Percentiles rank a stretch among this genome's conserved stretches.
phyloP scores from a whole-genome alignment of 176 grass and related monocot genomes.

The Sorghum bicolor region DNA sequence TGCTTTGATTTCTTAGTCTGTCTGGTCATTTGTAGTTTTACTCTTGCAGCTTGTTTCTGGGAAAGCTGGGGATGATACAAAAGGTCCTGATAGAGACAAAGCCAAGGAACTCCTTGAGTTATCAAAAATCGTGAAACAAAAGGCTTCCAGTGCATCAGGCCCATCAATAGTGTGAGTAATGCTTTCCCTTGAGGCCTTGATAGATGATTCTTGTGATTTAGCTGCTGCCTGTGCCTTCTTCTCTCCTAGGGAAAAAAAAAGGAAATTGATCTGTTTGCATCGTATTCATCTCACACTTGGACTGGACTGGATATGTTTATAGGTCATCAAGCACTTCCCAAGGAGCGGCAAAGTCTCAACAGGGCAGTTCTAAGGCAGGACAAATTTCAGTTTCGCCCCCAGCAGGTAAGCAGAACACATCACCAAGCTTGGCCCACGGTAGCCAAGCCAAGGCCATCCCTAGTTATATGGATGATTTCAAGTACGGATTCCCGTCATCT shows the following conservation, averaged over 20 bases:
- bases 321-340: constrained; percentile 38
- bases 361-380: constrained; percentile 32
- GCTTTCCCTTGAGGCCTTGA: constrained; percentile 12
- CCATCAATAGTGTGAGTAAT: constrained; percentile 56
- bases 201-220: constrained; percentile 6
- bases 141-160: constrained; percentile 33
- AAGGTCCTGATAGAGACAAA: constrained; percentile 80
- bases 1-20: neutral
- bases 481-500: constrained; percentile 70
- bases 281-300: constrained; percentile 5
- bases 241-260: neutral
- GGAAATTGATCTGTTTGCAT: neutral
- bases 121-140: constrained; percentile 67
- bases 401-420: constrained; percentile 34
- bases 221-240: constrained; percentile 1
- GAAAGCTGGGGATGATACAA: constrained; percentile 69
- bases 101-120: constrained; percentile 61
- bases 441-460: constrained; percentile 71
- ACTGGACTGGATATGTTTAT: constrained; percentile 28
- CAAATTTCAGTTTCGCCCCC: constrained; percentile 1
- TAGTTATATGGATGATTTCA: constrained; percentile 92
- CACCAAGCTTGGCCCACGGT: constrained; percentile 33
- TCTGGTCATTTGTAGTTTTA: neutral
- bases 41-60: constrained; percentile 77
- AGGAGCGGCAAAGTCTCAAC: constrained; percentile 43